phyloP scores from a whole-genome alignment of 1,284 basidiomycete genomes.

The Coniferiporia weirii region DNA sequence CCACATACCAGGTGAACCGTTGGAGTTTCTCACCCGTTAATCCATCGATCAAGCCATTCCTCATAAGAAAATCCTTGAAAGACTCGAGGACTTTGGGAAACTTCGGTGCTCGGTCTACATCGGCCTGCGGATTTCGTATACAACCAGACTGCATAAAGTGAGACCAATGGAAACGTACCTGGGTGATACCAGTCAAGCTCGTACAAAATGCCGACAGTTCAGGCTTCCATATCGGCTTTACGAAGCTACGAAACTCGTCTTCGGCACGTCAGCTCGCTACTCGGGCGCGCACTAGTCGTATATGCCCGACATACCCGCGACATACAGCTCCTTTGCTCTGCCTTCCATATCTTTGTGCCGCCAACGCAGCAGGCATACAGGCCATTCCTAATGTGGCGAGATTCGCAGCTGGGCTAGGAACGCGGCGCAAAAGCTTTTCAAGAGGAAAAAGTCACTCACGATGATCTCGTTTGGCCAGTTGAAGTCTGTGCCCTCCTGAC shows the following conservation, averaged over 20 bases:
- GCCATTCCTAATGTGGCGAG: constrained; percentile 63
- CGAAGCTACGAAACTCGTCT: constrained; percentile 84
- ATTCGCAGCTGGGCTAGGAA: neutral
- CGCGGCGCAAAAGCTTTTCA: neutral
- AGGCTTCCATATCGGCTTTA: constrained; percentile 84
- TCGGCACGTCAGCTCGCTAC: constrained; percentile 26
- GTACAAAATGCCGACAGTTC: constrained; percentile 80
- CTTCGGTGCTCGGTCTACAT: constrained; percentile 74
- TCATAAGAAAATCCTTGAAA: constrained; percentile 66
- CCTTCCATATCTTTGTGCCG: constrained; percentile 51
- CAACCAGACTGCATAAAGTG: neutral
- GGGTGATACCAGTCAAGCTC: constrained; percentile 85
- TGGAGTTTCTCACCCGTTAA: constrained; percentile 48
- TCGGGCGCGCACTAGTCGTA: neutral
- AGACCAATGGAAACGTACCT: constrained; percentile 43
- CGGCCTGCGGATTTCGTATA: constrained; percentile 44
- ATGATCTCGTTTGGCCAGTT: constrained; percentile 92
- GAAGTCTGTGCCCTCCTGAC: constrained; percentile 59
- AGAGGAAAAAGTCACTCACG: constrained; percentile 40
- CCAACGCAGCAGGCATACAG: constrained; percentile 86
- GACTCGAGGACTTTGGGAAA: constrained; percentile 66
- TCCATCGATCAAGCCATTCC: constrained; percentile 59
- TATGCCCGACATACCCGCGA: constrained; percentile 25
- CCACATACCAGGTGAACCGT: constrained; percentile 34
- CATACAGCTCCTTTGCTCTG: constrained; percentile 52